These are phyloP conservation scores for Triticum urartu DNA, from an alignment of 176 grass and related monocot genomes.

Conservation along the genomic window DNA sequence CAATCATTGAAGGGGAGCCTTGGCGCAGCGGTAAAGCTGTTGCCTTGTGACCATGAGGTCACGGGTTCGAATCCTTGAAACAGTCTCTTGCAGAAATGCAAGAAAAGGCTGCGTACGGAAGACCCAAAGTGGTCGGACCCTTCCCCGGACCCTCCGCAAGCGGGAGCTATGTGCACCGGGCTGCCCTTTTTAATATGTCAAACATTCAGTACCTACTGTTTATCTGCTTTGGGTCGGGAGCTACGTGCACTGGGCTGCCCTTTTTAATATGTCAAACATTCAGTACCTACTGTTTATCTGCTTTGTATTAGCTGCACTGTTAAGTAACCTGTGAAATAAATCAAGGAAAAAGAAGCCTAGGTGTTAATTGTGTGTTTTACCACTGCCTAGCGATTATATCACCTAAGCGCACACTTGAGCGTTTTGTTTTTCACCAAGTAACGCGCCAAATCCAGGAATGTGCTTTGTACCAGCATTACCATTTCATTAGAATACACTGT, in stretches of 20 bases:
- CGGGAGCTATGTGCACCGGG: too few relatives aligned
- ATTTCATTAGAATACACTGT: not conserved
- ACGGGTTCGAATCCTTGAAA: too few relatives aligned
- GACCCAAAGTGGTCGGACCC: too few relatives aligned
- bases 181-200: not conserved
- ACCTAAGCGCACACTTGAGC: not conserved
- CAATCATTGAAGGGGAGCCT: not conserved
- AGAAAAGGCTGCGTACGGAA: too few relatives aligned
- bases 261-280: not conserved
- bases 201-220: not conserved
- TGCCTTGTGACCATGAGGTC: too few relatives aligned
- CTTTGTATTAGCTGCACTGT: not conserved
- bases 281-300: not conserved
- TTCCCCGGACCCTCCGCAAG: too few relatives aligned
- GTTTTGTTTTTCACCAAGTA: not conserved
- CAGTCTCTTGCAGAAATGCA: too few relatives aligned
- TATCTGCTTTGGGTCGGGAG: not conserved
- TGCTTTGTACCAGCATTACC: not conserved
- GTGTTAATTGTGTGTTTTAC: not conserved
- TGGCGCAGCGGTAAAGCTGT: too few relatives aligned
- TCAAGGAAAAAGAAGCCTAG: not conserved
- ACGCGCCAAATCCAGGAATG: not conserved
- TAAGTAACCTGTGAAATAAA: not conserved
- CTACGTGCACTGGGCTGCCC: too few relatives aligned
- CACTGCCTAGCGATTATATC: not conserved